Base-by-base conservation (phyloP, 129 eudicot species). In the Flaveria trinervia region DNA sequence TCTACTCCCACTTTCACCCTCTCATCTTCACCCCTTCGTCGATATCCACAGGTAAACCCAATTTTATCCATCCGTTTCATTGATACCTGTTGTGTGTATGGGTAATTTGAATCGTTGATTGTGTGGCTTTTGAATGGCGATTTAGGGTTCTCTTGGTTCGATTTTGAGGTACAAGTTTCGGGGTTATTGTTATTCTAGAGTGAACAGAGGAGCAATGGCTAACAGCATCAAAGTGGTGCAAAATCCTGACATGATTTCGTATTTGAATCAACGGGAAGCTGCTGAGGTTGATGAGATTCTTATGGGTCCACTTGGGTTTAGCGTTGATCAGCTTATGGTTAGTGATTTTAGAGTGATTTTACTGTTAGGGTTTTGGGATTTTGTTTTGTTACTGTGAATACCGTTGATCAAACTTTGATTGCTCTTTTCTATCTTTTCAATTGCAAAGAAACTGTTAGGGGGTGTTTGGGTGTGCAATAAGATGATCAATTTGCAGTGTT, bases 311-410 rank as follows among this genome's bases (percentile, higher is more conserved):
- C 86, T 95, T 71, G 99, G 99, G 16, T 95, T 92, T 70, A 95
- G 97, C 83, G 97, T 95, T 25, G 99, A 95, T 82, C 99, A 95
- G 84, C 83, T 95, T 49, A 95, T 95, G 99, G 99, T 89, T 68
- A 68, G 84, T 57, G 22, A 45, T 20, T 69, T 39, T 64, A 23
- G 23, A 41, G 3, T 69, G 11, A 25, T 33, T 73, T 57, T 46
- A 5, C 10, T 20, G 48, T 45, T 69, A 45, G 48, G 72, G 72
- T 46, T 9, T 4, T 14, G 56, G 59, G 16, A 52, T 52, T 52
- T 52, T 7, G 61, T 56, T 56, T 56, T 56, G 28, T 18, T 54
- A n/a, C 56, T 14, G 56, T 52, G 9, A 5, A 36, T 36, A 36
- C 41, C 5, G 41, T 36, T 36, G 41, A 36, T 36, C 41, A 36